Base-by-base conservation (phyloP, 495 filamentous ascomycete species). In the Penicillium mononematosum region DNA sequence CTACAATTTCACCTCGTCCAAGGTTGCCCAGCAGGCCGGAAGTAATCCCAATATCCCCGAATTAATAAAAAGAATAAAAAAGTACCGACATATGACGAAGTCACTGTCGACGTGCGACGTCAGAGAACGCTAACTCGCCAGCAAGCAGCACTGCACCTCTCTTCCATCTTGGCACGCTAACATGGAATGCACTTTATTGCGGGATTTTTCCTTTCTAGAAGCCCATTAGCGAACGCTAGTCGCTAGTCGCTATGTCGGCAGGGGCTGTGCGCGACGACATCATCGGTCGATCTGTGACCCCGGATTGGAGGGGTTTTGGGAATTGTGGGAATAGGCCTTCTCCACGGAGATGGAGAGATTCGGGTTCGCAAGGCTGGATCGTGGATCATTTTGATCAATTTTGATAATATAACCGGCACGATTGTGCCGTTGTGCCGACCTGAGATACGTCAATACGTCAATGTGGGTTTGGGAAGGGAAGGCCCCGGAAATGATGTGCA, bases 201-300 rank as follows among this genome's bases (percentile, higher is more conserved):
- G 64, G 64, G 61, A 67, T 63, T 67, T 66, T 60, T 57, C 14
- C 14, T 52, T 58, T 61, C 55, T 61, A 56, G 61, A 61, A 59
- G 43, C 9, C 38, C 52, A 59, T 62, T 20, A 57, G 52, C 48
- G 53, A 60, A 58, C 27, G 22, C 47, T 50, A 47, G 22, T 27
- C 14, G 22, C 9, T 43, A 25, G 43, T 4, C 6, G 20, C 43
- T 53, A 58, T 17, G 41, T 51, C 20, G 9, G 11, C 12, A 51
- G 62, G 60, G 60, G 60, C 60, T 62, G 60, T 59, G 60, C 36
- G 59, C 38, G 19, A 25, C 7, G 34, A 50, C 47, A 56, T 56
- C 58, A 61, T 54, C 43, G 32, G 25, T 55, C 53, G 54, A 61
- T 61, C 59, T 25, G 24, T 34, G 24, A 41, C 58, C 59, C 59